Evolutionary conservation across 177 flowering plant genomes (phyloP), one percentile per base, ranked within the genome.

Genomic region (Tripterygium wilfordii): DNA sequence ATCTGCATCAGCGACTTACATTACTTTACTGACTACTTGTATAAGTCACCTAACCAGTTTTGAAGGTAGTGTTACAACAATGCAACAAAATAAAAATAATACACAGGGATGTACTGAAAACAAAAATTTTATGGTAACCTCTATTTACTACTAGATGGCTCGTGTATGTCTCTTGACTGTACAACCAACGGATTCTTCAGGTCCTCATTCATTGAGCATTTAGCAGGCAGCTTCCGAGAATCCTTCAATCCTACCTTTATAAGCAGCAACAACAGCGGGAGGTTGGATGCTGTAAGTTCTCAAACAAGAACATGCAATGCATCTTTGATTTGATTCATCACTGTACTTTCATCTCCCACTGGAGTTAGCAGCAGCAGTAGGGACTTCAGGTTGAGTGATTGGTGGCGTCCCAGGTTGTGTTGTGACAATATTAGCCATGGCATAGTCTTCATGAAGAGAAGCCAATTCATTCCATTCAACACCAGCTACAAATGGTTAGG

Each of bases 341-440:
- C n/a, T n/a, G 7, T 14, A 31, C 9, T 17, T 27, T 21, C 32
- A 36, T 2, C 41, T 62, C 58, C 61, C 26, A 48, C 49, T 18
- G 53, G 49, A 20, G 63, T 18, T 9, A 22, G 60, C 51, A 20
- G 50, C 49, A 27, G 57, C 19, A 48, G 70, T 1, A 50, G 57
- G 67, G 29, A 56, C 48, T 41, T 62, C 64, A n/a, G 64, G 15
- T 24, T 64, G n/a, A 30, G 36, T 56, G 24, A 66, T 16, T 10
- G 74, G 71, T 42, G 80, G 74, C 20, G 69, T 63, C 43, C 69
- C 67, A 15, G 68, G 64, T 19, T 15, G 59, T 19, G 74, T 64
- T 14, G 64, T 49, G 46, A 61, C 51, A 36, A 58, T 51, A 53
- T 52, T 55, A 16, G 52, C 58, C 60, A 75, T 60, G 33, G 36